Evolutionary conservation across 2,329 filamentous ascomycete genomes (phyloP), one percentile per base, ranked within the genome.

Genomic region (Macrophomina pseudophaseolina): DNA sequence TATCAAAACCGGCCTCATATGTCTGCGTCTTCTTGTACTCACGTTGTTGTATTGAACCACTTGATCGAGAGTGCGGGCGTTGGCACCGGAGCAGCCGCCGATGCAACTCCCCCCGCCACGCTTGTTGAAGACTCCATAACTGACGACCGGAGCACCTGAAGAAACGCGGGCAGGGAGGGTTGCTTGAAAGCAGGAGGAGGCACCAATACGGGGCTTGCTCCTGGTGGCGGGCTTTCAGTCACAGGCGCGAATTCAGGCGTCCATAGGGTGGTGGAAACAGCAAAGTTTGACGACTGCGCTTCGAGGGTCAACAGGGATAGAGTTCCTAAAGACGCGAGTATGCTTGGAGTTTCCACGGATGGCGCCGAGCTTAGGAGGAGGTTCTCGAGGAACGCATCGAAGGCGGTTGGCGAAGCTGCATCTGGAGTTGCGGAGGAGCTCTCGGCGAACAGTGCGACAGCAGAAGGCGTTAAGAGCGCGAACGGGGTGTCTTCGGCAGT

Each of bases 1-100:
- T 23, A 23, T 23, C 23, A 23, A 23, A 23, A 23, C 23, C 4
- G n/a, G 7, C 16, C 11, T 48, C 44, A 23, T 48, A 3, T 18
- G 18, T n/a, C 12, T 48, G 44, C 44, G 23, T n/a, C 14, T 28
- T 14, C 8, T 16, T 2, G 5, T 30, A 49, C 44, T 62, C 8
- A 62, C 58, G 32, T 62, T 7, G 58, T 62, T n/a, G 30, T 62
- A 7, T 62, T 62, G 18, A 49, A 38, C 58, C 58, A 62, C 18
- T 35, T 62, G 7, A 40, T 38, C 8, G 58, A 30, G 12, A 38
- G 12, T 14, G 58, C n/a, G 32, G 58, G 18, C 4, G 32, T 35
- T 16, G 7, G 32, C 9, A 38, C 16, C 28, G 58, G 18, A 38
- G 32, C 23, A 23, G 23, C 18, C 4, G 44, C 44, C n/a, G 58